These are phyloP conservation scores for Pleurotus djamor DNA, from an alignment of 768 basidiomycete species.

Conservation along the genomic window DNA sequence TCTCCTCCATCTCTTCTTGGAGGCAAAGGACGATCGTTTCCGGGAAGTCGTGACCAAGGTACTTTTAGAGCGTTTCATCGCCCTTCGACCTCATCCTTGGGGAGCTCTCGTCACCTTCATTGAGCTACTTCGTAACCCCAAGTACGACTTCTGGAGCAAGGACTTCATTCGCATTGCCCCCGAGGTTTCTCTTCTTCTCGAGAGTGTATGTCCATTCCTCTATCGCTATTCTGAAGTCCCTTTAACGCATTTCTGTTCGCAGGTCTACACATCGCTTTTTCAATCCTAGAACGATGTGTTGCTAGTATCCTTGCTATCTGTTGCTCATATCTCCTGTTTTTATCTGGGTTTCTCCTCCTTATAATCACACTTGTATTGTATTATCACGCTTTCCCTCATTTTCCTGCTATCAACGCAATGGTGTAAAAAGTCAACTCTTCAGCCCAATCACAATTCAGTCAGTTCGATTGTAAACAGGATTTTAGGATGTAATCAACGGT, in stretches of 20 bases:
- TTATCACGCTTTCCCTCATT: conserved; percentile 45
- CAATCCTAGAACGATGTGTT: conserved; percentile 64
- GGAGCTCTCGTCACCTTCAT: conserved; percentile 93
- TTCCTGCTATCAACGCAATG: conserved; percentile 52
- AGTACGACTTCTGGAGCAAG: conserved; percentile 90
- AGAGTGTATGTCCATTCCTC: conserved; percentile 58
- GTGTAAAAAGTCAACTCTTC: conserved; percentile 6
- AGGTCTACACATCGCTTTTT: conserved; percentile 81
- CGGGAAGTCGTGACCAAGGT: conserved; percentile 86
- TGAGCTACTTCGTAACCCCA: conserved; percentile 86
- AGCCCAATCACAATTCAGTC: too few relatives aligned
- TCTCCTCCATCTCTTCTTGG: conserved; percentile 81
- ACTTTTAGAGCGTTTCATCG: conserved; percentile 90
- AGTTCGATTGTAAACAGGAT: too few relatives aligned
- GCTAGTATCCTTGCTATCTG: conserved; percentile 74
- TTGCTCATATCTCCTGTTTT: conserved; percentile 71
- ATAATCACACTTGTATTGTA: conserved; percentile 83
- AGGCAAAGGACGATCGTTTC: conserved; percentile 75
- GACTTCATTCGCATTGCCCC: conserved; percentile 83
- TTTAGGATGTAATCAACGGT: too few relatives aligned
- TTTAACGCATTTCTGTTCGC: conserved; percentile 2
- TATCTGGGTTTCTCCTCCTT: conserved; percentile 57
- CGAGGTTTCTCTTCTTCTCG: conserved; percentile 81
- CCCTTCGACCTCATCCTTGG: conserved; percentile 96
- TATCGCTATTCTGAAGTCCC: conserved; percentile 6